Evolutionary conservation across 495 filamentous ascomycete genomes (phyloP).

Genomic region (Neurospora sp.): DNA sequence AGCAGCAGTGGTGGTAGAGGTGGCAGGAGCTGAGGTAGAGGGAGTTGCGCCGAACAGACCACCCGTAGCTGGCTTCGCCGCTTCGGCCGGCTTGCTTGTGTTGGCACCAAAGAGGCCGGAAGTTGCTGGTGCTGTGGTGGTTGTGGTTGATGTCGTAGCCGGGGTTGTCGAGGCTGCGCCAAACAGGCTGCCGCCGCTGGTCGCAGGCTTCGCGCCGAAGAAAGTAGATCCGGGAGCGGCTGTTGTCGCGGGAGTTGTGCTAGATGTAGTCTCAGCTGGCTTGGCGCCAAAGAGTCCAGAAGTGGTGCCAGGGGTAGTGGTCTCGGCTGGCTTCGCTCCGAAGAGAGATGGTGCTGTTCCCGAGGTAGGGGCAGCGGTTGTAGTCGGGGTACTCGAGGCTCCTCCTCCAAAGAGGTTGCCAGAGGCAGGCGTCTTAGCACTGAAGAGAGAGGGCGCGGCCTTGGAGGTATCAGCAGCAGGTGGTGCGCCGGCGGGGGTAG

Average conservation of each 20-base stretch:
- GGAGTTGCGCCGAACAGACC: background rate
- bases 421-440: background rate
- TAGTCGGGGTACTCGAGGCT: background rate
- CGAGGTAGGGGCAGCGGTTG: background rate
- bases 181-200: background rate
- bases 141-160: slow-evolving; percentile 6
- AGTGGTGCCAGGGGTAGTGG: background rate
- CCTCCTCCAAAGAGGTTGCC: background rate
- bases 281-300: slow-evolving; percentile 1
- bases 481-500: background rate
- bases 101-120: slow-evolving; percentile 14
- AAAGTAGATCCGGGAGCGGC: background rate
- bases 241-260: slow-evolving; percentile 3
- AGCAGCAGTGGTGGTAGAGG: background rate
- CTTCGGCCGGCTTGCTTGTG: slow-evolving; percentile 12
- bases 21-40: background rate
- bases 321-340: background rate
- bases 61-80: background rate
- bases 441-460: slow-evolving; percentile 8
- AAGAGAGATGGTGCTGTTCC: slow-evolving; percentile 3
- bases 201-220: background rate
- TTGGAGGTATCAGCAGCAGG: slow-evolving; percentile 6
- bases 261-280: background rate
- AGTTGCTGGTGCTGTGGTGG: slow-evolving; percentile 4
- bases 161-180: slow-evolving; percentile 9